phyloP scores from a whole-genome alignment of 495 filamentous ascomycete genomes.

The Penicillium argentinense region DNA sequence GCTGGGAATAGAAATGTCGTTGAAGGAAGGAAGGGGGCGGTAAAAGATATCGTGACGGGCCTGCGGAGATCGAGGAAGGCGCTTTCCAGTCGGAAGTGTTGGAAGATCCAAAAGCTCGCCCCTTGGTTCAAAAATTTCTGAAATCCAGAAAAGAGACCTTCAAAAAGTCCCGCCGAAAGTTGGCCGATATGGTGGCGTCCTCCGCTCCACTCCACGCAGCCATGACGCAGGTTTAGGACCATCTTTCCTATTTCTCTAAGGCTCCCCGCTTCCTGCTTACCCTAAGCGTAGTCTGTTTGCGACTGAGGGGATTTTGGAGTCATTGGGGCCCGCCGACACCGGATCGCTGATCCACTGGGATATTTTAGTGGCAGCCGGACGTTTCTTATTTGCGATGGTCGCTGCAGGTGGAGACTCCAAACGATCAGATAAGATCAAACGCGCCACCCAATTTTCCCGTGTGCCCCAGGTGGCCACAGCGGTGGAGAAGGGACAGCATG shows the following conservation, averaged over 20 bases:
- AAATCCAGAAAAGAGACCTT: not conserved
- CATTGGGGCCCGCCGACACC: constrained; percentile 10
- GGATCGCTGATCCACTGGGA: constrained; percentile 10
- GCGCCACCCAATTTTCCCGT: constrained; percentile 4
- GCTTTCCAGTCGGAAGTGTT: too few relatives aligned
- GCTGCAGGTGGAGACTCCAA: constrained; percentile 23
- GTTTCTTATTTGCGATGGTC: constrained; percentile 11
- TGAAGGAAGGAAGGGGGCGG: too few relatives aligned
- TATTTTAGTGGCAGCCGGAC: not conserved
- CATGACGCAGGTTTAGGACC: constrained; percentile 1
- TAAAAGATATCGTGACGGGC: too few relatives aligned
- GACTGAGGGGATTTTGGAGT: constrained; percentile 5
- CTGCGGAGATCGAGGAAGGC: too few relatives aligned
- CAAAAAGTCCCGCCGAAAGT: not conserved
- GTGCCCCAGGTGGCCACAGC: not conserved
- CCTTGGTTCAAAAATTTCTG: not conserved
- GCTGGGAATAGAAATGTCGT: too few relatives aligned
- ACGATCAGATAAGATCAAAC: constrained; percentile 34
- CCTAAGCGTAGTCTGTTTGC: constrained; percentile 2
- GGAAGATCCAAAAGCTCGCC: too few relatives aligned
- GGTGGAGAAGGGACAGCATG: not conserved
- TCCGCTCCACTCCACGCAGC: not conserved
- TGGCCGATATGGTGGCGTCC: not conserved
- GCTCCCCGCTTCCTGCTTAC: not conserved
- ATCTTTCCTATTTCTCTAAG: not conserved